Evolutionary conservation across 345 rosid species (phyloP), one percentile per base, ranked within the genome.

Genomic region (Durio zibethinus): DNA sequence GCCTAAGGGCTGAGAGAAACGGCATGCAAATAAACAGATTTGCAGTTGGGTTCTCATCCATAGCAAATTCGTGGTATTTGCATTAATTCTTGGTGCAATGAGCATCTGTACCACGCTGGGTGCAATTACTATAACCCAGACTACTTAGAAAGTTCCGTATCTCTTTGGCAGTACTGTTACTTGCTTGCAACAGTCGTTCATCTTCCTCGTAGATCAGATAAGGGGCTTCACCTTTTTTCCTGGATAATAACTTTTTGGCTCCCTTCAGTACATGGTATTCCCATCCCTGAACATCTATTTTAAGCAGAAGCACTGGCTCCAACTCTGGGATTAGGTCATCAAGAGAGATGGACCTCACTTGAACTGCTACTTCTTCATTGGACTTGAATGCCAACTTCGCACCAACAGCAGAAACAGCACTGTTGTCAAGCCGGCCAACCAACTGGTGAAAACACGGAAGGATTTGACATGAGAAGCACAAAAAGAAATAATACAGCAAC

Each of bases 221-320:
- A 2, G 99, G 99, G 60, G 98, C 95, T 78, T 92, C 91, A 18
- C 85, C 64, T 35, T 88, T 88, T 73, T 90, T 89, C 86, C 97
- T 84, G 0, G 92, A 92, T 3, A 96, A 85, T 27, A 96, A 80
- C 84, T 90, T 92, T 65, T 84, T 48, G 20, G 98, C 97, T 10
- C 99, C 99, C 76, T 88, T 96, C 73, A 96, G 59, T 11, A 96
- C 99, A 67, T 93, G 98, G 83, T 89, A 86, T 80, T 96, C 98
- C 98, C 99, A 96, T 71, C 98, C 99, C 82, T 93, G 99, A 79
- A 96, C 98, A 65, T 96, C 99, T 59, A 93, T 88, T 85, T 96
- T 93, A 70, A 96, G 78, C 53, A 96, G 83, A 79, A 91, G 83
- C 73, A 96, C 90, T 2, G 85, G 77, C 73, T 87, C 88, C 3